Percentiles rank a stretch among this genome's conserved stretches.
Evolutionary conservation across 1,284 basidiomycete genomes (phyloP).

Genomic region (Polyporus tsugae): DNA sequence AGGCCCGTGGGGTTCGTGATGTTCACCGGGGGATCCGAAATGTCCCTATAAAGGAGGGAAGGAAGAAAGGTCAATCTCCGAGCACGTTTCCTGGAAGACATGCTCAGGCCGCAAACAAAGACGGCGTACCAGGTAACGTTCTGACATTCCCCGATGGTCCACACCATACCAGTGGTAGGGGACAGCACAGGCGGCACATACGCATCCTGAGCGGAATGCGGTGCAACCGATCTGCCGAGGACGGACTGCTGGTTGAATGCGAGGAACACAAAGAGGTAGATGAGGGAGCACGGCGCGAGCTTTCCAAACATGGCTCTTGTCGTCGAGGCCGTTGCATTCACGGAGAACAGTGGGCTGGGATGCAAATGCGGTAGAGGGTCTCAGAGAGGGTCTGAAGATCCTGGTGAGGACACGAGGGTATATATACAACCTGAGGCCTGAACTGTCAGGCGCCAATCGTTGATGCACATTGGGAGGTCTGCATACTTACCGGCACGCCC

Average conservation of each 20-base stretch:
- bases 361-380: neutral
- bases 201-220: slow-evolving; percentile 44
- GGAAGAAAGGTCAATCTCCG: neutral
- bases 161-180: slow-evolving; percentile 46
- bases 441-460: neutral
- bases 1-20: slow-evolving; percentile 53
- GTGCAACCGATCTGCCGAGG: slow-evolving; percentile 16
- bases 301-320: slow-evolving; percentile 19
- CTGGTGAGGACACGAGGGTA: neutral
- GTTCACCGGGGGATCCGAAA: slow-evolving; percentile 45
- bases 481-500: neutral
- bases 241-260: slow-evolving; percentile 24
- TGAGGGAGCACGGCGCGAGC: slow-evolving; percentile 3
- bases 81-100: neutral
- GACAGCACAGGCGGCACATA: slow-evolving; percentile 49
- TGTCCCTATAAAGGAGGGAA: slow-evolving; percentile 43
- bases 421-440: neutral
- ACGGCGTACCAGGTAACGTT: slow-evolving; percentile 52
- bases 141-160: slow-evolving; percentile 47
- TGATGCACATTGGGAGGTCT: neutral
- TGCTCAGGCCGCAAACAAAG: no score
- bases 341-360: neutral
- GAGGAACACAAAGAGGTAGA: slow-evolving; percentile 18
- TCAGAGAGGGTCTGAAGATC: neutral
- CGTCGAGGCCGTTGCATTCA: slow-evolving; percentile 4